A percentile compares a stretch with the other conserved stretches of the same genome.
Conservation (phyloP, 352 stramenopile species). For the Phytophthora melonis region DNA sequence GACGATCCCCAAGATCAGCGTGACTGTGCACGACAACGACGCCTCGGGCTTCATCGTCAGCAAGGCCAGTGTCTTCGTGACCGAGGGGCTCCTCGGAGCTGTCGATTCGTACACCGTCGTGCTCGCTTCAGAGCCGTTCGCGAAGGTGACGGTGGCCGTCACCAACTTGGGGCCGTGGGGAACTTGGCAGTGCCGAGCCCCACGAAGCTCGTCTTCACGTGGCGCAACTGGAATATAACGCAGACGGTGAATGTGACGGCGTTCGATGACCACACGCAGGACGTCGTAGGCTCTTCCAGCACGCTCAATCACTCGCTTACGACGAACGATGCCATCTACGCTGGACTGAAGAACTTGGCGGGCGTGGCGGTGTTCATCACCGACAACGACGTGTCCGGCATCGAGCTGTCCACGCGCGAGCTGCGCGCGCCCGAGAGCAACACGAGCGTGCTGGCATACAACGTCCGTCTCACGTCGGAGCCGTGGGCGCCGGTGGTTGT, state of each 20-base stretch:
- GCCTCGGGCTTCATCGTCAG: constrained; percentile 58
- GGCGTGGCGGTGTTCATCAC: constrained; percentile 62
- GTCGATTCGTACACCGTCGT: constrained; percentile 66
- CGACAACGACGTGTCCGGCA: constrained; percentile 72
- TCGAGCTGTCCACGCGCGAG: constrained; percentile 54
- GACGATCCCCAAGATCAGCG: constrained; percentile 65
- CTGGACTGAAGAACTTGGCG: constrained; percentile 44
- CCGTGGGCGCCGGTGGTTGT: constrained; percentile 69
- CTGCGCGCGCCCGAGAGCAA: constrained; percentile 59
- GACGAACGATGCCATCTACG: constrained; percentile 81
- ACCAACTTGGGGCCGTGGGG: constrained; percentile 59
- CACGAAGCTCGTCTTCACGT: constrained; percentile 63
- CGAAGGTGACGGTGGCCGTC: constrained; percentile 63
- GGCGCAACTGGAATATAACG: constrained; percentile 71
- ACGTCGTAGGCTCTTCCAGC: constrained; percentile 55
- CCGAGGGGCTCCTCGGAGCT: constrained; percentile 45
- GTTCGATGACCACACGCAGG: constrained; percentile 71
- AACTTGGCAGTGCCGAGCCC: constrained; percentile 50
- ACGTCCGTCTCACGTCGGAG: constrained; percentile 65
- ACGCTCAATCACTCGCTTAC: constrained; percentile 58
- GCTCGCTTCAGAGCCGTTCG: constrained; percentile 68
- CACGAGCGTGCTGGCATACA: constrained; percentile 49
- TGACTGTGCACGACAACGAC: constrained; percentile 74
- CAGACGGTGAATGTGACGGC: constrained; percentile 64
- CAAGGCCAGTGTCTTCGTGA: constrained; percentile 52